These are phyloP conservation scores for Aspergillus pseudonomiae DNA, from an alignment of 2,329 filamentous ascomycete species.

Conservation along the genomic window DNA sequence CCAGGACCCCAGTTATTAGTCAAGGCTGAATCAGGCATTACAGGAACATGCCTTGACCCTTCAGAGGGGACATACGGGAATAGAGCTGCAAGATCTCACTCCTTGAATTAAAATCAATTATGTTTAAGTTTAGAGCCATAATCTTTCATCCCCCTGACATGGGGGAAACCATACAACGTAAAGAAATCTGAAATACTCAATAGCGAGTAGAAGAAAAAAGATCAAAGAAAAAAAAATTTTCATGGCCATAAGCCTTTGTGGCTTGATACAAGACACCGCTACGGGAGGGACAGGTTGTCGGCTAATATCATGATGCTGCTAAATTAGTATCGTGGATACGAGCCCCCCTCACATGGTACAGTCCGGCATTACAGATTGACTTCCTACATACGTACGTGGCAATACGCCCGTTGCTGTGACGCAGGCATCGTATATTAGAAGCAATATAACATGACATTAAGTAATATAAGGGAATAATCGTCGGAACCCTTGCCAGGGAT, in stretches of 20 bases:
- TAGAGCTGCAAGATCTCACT: neutral
- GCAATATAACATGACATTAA: neutral
- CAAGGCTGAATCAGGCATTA: neutral
- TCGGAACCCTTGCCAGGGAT: neutral
- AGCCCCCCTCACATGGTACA: neutral
- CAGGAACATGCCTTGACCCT: neutral
- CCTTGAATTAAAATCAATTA: neutral
- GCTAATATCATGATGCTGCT: neutral
- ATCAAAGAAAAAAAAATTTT: neutral
- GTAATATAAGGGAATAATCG: neutral
- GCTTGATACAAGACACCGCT: conserved; percentile 1
- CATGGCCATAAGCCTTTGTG: neutral
- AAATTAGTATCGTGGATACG: neutral
- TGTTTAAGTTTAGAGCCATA: neutral
- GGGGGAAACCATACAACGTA: neutral
- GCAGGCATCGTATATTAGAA: conserved; percentile 1
- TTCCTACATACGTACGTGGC: neutral
- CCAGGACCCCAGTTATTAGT: neutral
- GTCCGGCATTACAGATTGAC: neutral
- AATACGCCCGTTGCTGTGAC: neutral
- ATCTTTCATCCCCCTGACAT: neutral
- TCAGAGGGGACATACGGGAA: neutral
- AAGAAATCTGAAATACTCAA: neutral
- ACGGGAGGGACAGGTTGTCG: neutral
- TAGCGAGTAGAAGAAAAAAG: too few species aligned